phyloP scores from a whole-genome alignment of 2,329 filamentous ascomycete species.

The Arthrobotrys pseudoclavata region DNA sequence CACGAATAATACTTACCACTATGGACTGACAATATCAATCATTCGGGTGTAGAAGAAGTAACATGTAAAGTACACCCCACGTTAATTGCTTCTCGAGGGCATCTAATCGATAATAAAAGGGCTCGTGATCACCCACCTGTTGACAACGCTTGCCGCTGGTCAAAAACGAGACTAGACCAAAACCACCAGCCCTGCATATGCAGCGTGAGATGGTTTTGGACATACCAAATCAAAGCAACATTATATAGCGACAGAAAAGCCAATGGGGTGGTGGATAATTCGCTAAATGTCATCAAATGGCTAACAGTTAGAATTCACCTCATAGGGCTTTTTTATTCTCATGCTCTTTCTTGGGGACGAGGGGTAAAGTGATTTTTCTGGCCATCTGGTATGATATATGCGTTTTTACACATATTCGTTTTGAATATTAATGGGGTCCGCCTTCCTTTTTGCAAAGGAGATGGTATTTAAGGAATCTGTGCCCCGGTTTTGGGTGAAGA shows the following conservation, averaged over 20 bases:
- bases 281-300: slow-evolving; percentile 24
- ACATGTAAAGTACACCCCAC: slow-evolving; percentile 3
- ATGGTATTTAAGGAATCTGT: not conserved
- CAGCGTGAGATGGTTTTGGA: slow-evolving; percentile 51
- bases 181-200: slow-evolving; percentile 43
- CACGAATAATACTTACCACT: slow-evolving; percentile 2
- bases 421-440: not conserved
- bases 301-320: not conserved
- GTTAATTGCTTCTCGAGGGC: slow-evolving; percentile 29
- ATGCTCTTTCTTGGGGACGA: not conserved
- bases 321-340: slow-evolving; percentile 1
- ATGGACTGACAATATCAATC: slow-evolving; percentile 13
- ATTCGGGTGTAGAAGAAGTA: not conserved
- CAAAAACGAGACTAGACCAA: slow-evolving; percentile 15
- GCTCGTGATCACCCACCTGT: slow-evolving; percentile 16
- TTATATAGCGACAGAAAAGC: not conserved
- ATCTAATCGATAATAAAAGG: not conserved
- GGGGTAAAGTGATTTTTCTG: no score
- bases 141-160: not conserved
- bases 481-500: not conserved
- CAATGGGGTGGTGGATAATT: slow-evolving; percentile 15
- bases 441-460: not conserved
- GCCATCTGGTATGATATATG: slow-evolving; percentile 1
- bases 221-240: slow-evolving; percentile 1
- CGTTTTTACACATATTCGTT: not conserved